Percentiles rank a stretch among this genome's conserved stretches.
Conservation (phyloP, 345 rosid species). For the Reutealis trisperma region DNA sequence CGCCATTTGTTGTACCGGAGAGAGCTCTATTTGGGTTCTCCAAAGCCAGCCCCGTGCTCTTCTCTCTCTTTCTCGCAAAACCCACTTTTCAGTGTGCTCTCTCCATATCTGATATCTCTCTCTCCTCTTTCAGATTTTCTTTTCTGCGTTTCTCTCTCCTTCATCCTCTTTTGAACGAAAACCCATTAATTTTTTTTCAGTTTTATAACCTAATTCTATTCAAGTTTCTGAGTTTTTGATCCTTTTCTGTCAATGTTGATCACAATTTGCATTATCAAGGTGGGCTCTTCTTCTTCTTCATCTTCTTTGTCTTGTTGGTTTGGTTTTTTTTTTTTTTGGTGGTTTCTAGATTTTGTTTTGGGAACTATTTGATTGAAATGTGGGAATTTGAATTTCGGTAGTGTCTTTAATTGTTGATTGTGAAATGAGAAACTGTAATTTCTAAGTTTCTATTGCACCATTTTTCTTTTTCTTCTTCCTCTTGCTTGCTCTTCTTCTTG, state of each 20-base stretch:
- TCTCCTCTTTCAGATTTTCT: not conserved
- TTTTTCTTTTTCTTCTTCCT: not conserved
- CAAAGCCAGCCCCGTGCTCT: not conserved
- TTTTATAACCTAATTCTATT: slow-evolving; percentile 16
- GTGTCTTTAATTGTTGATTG: not conserved
- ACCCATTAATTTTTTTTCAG: slow-evolving; percentile 1
- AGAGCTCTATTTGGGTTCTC: slow-evolving; percentile 25
- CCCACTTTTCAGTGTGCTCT: slow-evolving; percentile 5
- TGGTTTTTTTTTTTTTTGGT: too few relatives aligned
- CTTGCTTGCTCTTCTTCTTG: not conserved
- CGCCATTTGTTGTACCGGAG: slow-evolving; percentile 22
- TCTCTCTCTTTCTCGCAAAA: not conserved
- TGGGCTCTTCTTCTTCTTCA: not conserved
- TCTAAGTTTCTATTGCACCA: not conserved
- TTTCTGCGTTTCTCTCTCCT: not conserved
- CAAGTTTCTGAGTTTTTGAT: not conserved
- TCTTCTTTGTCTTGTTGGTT: not conserved
- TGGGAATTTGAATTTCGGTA: not conserved
- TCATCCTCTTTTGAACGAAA: not conserved
- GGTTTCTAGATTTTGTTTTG: not conserved
- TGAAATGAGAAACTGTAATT: not conserved
- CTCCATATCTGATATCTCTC: not conserved
- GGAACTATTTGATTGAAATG: slow-evolving; percentile 18
- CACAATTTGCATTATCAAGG: slow-evolving; percentile 27
- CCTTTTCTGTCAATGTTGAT: slow-evolving; percentile 3